Conservation (phyloP, 352 stramenopile genomes). For the Pythium folliculosum region DNA sequence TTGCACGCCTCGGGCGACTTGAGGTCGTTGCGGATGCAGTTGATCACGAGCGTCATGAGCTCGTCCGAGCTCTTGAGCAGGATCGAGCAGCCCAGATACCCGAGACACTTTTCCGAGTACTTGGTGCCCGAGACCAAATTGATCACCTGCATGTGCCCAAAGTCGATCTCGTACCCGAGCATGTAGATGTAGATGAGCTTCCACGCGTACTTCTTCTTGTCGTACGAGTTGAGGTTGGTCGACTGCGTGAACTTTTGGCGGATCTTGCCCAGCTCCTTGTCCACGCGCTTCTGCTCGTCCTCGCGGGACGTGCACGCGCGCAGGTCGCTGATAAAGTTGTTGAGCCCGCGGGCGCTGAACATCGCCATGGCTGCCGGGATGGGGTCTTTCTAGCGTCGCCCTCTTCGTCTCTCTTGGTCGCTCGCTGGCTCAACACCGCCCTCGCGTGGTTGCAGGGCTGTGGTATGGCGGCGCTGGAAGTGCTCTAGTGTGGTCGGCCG, state of each 20-base stretch:
- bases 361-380: slow-evolving; percentile 58
- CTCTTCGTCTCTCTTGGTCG: too few species aligned
- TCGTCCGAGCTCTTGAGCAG: slow-evolving; percentile 92
- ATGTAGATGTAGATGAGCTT: slow-evolving; percentile 99
- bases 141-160: slow-evolving; percentile 98
- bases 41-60: slow-evolving; percentile 92
- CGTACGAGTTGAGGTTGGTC: slow-evolving; percentile 90
- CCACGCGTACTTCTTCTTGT: slow-evolving; percentile 99
- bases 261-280: slow-evolving; percentile 98
- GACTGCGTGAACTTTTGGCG: slow-evolving; percentile 95
- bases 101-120: slow-evolving; percentile 94
- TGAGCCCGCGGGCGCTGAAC: slow-evolving; percentile 77
- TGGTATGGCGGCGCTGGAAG: too few species aligned
- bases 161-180: slow-evolving; percentile 99
- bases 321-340: slow-evolving; percentile 86
- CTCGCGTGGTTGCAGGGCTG: too few species aligned
- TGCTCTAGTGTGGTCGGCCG: not conserved
- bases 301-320: slow-evolving; percentile 83
- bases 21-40: slow-evolving; percentile 97
- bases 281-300: slow-evolving; percentile 94
- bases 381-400: too few species aligned
- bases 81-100: slow-evolving; percentile 96
- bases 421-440: too few species aligned
- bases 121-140: slow-evolving; percentile 94
- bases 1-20: slow-evolving; percentile 81